Evolutionary conservation across 2,329 filamentous ascomycete genomes (phyloP).

Genomic region (Aspergillus sp.): DNA sequence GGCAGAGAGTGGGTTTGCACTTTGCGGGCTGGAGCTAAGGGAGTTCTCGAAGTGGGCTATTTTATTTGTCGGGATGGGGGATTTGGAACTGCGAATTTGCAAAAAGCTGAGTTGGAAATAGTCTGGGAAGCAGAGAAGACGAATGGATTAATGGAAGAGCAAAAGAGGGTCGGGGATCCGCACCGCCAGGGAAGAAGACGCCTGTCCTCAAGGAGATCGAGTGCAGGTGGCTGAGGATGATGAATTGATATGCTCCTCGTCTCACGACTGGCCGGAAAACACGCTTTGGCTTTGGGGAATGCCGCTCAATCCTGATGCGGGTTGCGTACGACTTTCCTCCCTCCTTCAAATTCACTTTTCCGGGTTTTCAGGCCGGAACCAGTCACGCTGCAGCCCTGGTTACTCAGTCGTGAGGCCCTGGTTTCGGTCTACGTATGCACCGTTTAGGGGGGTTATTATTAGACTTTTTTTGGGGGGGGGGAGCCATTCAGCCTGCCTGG

Average conservation of each 20-base stretch:
- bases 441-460: conserved; percentile 3
- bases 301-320: not conserved
- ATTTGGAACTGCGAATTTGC: not conserved
- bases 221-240: conserved; percentile 9
- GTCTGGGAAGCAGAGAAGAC: not conserved
- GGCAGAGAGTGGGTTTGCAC: conserved; percentile 9
- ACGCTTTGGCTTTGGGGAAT: not conserved
- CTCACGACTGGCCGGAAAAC: not conserved
- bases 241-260: conserved; percentile 10
- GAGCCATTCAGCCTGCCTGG: not conserved
- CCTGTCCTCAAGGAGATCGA: not conserved
- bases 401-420: not conserved
- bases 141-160: conserved; percentile 1
- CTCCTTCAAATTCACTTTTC: not conserved
- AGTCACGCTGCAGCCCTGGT: conserved; percentile 2
- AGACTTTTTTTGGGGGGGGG: not conserved
- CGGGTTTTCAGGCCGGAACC: not conserved
- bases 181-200: not conserved
- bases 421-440: not conserved
- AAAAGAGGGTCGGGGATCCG: conserved; percentile 14
- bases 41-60: not conserved
- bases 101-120: not conserved
- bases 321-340: conserved; percentile 4
- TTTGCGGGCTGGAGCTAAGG: not conserved
- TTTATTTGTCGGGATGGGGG: conserved; percentile 1